Percentiles rank a stretch among this genome's conserved stretches.
Conservation (phyloP, 1,284 basidiomycete species). For the Cutaneotrichosporon cyanovorans region DNA sequence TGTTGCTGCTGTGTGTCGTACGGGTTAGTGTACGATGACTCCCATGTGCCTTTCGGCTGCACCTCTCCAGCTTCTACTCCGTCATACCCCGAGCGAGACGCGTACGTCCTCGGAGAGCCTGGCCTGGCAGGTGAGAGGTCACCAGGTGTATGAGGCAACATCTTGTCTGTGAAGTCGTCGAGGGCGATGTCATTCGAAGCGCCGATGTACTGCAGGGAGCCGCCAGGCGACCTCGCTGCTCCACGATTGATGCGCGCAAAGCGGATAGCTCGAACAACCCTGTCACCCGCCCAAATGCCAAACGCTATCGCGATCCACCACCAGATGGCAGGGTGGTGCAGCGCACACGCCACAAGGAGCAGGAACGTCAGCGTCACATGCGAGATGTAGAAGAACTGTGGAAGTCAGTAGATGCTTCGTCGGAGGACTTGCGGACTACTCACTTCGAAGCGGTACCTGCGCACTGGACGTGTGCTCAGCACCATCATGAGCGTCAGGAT, state of each 20-base stretch:
- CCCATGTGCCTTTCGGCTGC: conserved; percentile 2
- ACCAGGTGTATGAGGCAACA: neutral
- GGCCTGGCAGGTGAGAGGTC: too few relatives aligned
- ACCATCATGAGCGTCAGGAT: conserved; percentile 61
- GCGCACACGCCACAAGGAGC: conserved; percentile 56
- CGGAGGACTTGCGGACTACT: conserved; percentile 12
- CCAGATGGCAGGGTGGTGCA: conserved; percentile 62
- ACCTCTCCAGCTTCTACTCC: conserved; percentile 3
- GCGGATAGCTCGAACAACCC: conserved; percentile 55
- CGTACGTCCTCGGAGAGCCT: too few relatives aligned
- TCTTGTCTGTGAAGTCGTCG: conserved; percentile 16
- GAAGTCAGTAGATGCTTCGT: neutral
- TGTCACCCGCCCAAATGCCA: conserved; percentile 59
- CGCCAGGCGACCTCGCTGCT: conserved; percentile 10
- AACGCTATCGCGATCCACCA: conserved; percentile 58
- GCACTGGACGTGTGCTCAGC: conserved; percentile 58
- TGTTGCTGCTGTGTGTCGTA: conserved; percentile 1
- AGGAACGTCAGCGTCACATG: conserved; percentile 62
- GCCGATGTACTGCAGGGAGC: neutral
- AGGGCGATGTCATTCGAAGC: conserved; percentile 8
- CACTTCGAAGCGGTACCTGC: conserved; percentile 62
- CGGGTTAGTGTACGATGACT: too few relatives aligned
- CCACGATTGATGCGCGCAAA: conserved; percentile 62
- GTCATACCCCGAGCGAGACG: neutral
- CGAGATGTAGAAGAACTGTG: conserved; percentile 58